Base-by-base conservation (phyloP, 2,329 filamentous ascomycete genomes). In the Grosmannia serpens region DNA sequence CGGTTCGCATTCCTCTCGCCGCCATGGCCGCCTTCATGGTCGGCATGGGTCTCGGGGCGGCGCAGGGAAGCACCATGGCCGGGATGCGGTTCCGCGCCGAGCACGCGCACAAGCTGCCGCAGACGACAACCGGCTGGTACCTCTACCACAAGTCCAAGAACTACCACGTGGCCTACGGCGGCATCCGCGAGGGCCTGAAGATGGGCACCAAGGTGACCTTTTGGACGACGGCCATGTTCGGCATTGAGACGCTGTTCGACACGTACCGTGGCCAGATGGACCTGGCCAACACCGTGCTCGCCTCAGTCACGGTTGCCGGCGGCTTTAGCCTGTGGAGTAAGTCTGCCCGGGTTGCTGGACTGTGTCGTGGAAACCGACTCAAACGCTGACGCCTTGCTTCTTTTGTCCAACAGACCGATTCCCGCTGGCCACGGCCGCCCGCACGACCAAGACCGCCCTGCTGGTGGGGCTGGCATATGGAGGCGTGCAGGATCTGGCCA, bases 81-180 rank as follows among this genome's bases (percentile, higher is more conserved):
- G 86, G 88, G 56, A 78, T 95, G 59, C 87, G 88, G 46, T 99
- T 96, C 75, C 87, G 92, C 58, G 94, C 94, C 61, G 94, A 99
- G 73, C 95, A 99, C 69, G 91, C 94, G 1, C 94, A 99, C 77
- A 88, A 92, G 64, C 84, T 96, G 62, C 94, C 94, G 24, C 85
- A 83, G 4, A 86, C 86, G 1, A 85, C 89, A 29, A 83, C 85
- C 2, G 92, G 91, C 22, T 99, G 94, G 94, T 99, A 92, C 70
- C 82, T 97, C n/a, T 99, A 99, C 72, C 92, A 97, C 77, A 96
- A 96, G 74, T 89, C 85, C 69, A 97, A 97, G 73, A 97, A 96
- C 73, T 97, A 99, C 75, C 84, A 90, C 66, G 81, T 87, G 56
- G 85, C 89, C 66, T 80, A 87, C 26, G 88, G 87, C 7, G 92